These are phyloP conservation scores for Jatropha curcas DNA, from an alignment of 345 rosid species.

Conservation along the genomic window DNA sequence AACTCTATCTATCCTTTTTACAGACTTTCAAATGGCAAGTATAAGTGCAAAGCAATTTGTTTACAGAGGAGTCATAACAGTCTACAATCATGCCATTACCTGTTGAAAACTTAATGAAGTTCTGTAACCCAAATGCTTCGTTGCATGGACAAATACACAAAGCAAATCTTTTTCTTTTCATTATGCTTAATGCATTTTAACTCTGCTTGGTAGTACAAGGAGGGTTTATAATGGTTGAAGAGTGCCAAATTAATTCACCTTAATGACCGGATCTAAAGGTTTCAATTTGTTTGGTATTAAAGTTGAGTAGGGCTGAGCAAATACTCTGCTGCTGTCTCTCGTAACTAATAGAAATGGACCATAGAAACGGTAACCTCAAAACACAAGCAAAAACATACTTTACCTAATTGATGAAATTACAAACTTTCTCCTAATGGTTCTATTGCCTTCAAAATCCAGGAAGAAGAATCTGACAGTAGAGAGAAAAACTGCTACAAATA, in stretches of 20 bases:
- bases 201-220: neutral
- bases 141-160: neutral
- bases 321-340: neutral
- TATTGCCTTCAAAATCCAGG: no score
- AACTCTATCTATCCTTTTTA: neutral
- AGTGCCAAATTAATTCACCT: neutral
- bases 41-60: no score
- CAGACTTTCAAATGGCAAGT: neutral
- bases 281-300: neutral
- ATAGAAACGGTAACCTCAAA: neutral
- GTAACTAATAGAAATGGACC: no score
- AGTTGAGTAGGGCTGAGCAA: neutral
- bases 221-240: neutral
- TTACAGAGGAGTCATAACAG: neutral
- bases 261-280: neutral
- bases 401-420: neutral
- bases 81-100: neutral
- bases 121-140: neutral
- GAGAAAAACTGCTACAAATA: no score
- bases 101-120: neutral
- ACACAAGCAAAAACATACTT: neutral
- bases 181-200: neutral
- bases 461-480: no score
- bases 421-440: no score
- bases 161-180: neutral